phyloP scores from a whole-genome alignment of 495 filamentous ascomycete species.

The Podospora fimiseda region DNA sequence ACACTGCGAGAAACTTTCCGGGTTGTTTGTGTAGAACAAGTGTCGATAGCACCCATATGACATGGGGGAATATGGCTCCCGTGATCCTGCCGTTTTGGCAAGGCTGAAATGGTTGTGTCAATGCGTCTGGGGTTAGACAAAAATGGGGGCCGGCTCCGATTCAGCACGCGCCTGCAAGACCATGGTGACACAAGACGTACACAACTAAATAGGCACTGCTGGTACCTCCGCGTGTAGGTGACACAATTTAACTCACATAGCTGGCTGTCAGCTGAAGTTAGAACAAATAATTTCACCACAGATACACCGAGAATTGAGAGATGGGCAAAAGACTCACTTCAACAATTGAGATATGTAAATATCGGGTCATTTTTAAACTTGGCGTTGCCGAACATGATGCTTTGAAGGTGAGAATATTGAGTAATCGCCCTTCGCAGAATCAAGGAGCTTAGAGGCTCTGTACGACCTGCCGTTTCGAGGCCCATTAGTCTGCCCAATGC shows the following conservation, averaged over 20 bases:
- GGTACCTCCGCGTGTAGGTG: too few species aligned
- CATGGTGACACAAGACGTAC: background rate
- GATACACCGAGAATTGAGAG: background rate
- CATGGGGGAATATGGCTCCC: too few species aligned
- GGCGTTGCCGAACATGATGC: too few species aligned
- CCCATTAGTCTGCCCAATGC: constrained; percentile 13
- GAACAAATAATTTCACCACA: constrained; percentile 1
- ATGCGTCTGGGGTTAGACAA: background rate
- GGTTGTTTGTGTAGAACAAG: background rate
- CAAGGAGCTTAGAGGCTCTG: too few species aligned
- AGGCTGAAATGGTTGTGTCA: background rate
- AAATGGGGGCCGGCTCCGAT: background rate
- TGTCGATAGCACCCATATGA: too few species aligned
- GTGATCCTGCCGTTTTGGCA: background rate
- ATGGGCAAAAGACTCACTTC: background rate
- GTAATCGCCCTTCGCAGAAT: too few species aligned
- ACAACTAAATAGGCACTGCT: background rate
- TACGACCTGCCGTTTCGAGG: too few species aligned
- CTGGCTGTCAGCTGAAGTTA: background rate
- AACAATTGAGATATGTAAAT: background rate
- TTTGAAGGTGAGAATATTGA: too few species aligned
- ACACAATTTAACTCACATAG: background rate
- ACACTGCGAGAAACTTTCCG: background rate
- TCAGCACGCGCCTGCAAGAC: background rate
- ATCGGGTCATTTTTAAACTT: background rate